Evolutionary conservation across 2,329 filamentous ascomycete species (phyloP).

Genomic region (Venturia pyrina): DNA sequence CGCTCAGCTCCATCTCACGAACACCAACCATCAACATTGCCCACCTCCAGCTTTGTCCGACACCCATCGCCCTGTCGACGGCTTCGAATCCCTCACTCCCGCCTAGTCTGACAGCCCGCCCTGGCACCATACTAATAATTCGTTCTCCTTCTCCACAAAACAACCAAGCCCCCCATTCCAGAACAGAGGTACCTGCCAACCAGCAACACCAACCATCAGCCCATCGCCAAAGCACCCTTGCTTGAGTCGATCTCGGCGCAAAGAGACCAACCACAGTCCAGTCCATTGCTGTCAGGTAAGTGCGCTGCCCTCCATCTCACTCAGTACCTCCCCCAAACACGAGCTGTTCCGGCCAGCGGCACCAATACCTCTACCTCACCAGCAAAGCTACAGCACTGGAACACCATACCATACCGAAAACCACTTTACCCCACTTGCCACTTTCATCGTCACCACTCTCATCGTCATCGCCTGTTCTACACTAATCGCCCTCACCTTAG

Average conservation of each 20-base stretch:
- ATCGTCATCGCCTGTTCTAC: neutral
- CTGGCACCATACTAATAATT: neutral
- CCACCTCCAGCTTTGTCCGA: neutral
- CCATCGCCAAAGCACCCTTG: neutral
- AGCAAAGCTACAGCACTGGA: neutral
- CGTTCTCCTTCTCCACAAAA: neutral
- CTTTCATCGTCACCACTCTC: too few relatives aligned
- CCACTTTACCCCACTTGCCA: neutral
- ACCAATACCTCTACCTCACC: neutral
- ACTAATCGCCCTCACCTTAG: neutral
- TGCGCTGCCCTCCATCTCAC: neutral
- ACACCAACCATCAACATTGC: neutral
- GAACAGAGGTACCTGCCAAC: neutral
- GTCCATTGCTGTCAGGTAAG: neutral
- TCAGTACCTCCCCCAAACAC: neutral
- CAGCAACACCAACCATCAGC: neutral
- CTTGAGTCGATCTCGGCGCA: neutral
- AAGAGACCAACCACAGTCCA: neutral
- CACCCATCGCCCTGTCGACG: neutral
- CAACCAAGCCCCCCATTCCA: neutral
- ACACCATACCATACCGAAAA: neutral
- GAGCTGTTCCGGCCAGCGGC: neutral
- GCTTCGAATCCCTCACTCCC: neutral
- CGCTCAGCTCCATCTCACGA: neutral
- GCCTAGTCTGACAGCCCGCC: neutral